Conservation (phyloP, 2,329 filamentous ascomycete species). For the Fulvia fulva region DNA sequence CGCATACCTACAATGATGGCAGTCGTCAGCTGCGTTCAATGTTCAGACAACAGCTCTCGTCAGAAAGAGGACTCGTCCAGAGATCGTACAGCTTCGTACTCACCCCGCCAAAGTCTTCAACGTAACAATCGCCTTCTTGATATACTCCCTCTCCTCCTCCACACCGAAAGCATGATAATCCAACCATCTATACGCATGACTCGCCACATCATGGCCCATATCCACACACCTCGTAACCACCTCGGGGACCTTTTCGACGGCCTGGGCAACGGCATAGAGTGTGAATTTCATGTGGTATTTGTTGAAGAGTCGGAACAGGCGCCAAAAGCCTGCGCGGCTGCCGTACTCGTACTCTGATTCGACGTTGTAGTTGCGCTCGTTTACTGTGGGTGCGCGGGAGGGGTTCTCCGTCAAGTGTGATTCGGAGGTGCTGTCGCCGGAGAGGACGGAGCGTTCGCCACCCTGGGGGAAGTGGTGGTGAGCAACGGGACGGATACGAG, state of each 20-base stretch:
- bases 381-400: conserved; percentile 15
- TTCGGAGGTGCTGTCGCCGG: conserved; percentile 40
- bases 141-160: conserved; percentile 48
- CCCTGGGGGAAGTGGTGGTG: conserved; percentile 21
- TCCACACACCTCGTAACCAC: conserved; percentile 48
- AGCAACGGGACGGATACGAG: not conserved
- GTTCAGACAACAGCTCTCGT: too few species aligned
- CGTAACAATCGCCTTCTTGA: conserved; percentile 42
- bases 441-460: conserved; percentile 39
- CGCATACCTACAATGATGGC: conserved; percentile 41
- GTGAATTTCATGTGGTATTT: conserved; percentile 49
- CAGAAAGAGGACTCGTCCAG: too few species aligned
- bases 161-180: conserved; percentile 46
- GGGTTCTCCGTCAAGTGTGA: conserved; percentile 37
- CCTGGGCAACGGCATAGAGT: conserved; percentile 49
- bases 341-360: conserved; percentile 53
- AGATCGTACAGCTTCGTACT: too few species aligned
- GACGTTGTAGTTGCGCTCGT: conserved; percentile 41
- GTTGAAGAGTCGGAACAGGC: conserved; percentile 49
- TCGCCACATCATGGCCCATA: conserved; percentile 50
- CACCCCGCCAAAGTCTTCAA: conserved; percentile 42
- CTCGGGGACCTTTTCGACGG: conserved; percentile 47
- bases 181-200: conserved; percentile 51
- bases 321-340: conserved; percentile 48
- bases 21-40: too few species aligned